Percentiles rank a stretch among this genome's conserved stretches.
phyloP scores from a whole-genome alignment of 2,329 filamentous ascomycete genomes.

The Hypomyces rosellus region DNA sequence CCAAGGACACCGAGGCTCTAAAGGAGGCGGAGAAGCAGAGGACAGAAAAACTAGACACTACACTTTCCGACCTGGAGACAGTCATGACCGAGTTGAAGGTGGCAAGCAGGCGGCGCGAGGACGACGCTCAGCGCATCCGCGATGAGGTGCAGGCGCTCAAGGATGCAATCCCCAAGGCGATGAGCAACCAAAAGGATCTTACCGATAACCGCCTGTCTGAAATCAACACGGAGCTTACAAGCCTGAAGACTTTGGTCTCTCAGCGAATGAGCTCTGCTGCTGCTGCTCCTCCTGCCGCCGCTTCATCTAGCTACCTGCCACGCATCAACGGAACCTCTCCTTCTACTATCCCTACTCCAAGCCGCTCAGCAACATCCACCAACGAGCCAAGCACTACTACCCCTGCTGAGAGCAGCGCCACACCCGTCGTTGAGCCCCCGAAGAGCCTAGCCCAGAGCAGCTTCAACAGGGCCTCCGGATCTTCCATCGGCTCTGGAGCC shows the following conservation, averaged over 20 bases:
- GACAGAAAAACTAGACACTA: conserved; percentile 74
- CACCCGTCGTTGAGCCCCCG: conserved; percentile 24
- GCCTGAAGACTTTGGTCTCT: conserved; percentile 78
- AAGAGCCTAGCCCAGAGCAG: conserved; percentile 25
- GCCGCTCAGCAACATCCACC: conserved; percentile 1
- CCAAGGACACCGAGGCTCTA: conserved; percentile 80
- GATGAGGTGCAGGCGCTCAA: conserved; percentile 81
- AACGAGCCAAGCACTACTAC: conserved; percentile 15
- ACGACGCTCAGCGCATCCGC: conserved; percentile 78
- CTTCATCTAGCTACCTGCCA: conserved; percentile 18
- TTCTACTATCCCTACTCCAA: conserved; percentile 11
- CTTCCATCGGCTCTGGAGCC: conserved; percentile 32
- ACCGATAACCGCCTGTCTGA: conserved; percentile 79
- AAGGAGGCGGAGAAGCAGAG: conserved; percentile 82
- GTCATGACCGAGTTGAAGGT: conserved; percentile 78
- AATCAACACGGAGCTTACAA: conserved; percentile 80
- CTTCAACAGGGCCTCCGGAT: conserved; percentile 31
- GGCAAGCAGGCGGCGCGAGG: conserved; percentile 73
- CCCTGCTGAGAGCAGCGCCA: conserved; percentile 18
- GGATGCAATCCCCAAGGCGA: conserved; percentile 78
- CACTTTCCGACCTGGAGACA: conserved; percentile 76
- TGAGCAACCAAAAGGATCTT: conserved; percentile 79
- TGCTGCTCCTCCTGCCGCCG: conserved; percentile 21
- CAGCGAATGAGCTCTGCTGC: conserved; percentile 48
- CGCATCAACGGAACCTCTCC: conserved; percentile 17